phyloP scores from a whole-genome alignment of 1,139 yeast species.

The Suhomyces guaymorum region DNA sequence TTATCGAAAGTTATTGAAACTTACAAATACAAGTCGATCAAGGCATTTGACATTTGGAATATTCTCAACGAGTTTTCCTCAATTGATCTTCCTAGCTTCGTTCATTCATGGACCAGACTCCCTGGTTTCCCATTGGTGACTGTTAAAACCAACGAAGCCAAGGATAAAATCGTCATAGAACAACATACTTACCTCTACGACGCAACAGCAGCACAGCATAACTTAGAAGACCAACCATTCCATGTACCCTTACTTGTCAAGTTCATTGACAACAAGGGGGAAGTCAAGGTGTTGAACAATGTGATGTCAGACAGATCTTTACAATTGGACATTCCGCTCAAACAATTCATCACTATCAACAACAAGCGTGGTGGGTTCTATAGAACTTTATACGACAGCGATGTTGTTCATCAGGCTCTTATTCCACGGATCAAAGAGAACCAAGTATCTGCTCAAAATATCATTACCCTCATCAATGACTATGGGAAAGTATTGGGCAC shows the following conservation, averaged over 20 bases:
- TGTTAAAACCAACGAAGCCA: constrained; percentile 32
- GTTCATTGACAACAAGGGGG: constrained; percentile 24
- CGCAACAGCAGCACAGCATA: constrained; percentile 23
- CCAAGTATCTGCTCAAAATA: constrained; percentile 28
- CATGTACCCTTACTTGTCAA: constrained; percentile 56
- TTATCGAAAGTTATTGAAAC: constrained; percentile 44
- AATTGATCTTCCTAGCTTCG: constrained; percentile 40
- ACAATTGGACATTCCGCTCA: constrained; percentile 31
- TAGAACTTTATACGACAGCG: constrained; percentile 30
- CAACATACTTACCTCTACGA: constrained; percentile 54
- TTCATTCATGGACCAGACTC: constrained; percentile 59
- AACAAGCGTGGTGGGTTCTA: constrained; percentile 50
- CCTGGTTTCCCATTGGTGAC: constrained; percentile 60
- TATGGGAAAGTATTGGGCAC: constrained; percentile 35
- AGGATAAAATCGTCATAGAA: constrained; percentile 34
- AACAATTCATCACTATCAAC: constrained; percentile 37
- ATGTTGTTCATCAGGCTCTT: constrained; percentile 24
- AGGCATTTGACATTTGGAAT: constrained; percentile 61
- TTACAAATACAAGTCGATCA: constrained; percentile 41
- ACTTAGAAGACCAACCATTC: constrained; percentile 47
- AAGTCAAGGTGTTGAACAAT: constrained; percentile 37
- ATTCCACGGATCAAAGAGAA: constrained; percentile 24
- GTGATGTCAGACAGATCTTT: constrained; percentile 51
- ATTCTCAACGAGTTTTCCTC: constrained; percentile 31
- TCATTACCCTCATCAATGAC: constrained; percentile 38